Percentiles rank a stretch among this genome's conserved stretches.
Conservation (phyloP, 805 yeast genomes). For the Pichia paraexigua region DNA sequence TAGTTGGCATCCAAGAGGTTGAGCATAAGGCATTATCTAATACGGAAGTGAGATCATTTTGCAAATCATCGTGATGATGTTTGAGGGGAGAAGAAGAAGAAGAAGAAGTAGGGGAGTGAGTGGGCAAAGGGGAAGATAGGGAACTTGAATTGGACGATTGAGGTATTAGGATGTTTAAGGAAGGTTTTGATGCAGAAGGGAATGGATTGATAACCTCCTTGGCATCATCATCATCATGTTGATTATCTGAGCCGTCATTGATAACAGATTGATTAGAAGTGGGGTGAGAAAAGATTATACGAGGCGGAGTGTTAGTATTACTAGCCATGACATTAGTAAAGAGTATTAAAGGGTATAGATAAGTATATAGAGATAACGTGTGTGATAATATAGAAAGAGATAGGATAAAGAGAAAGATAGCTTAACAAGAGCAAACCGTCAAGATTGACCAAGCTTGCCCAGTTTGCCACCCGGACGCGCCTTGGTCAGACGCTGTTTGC, state of each 20-base stretch:
- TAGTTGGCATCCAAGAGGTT: constrained; percentile 8
- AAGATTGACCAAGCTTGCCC: too few species aligned
- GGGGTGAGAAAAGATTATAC: neutral
- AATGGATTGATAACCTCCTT: neutral
- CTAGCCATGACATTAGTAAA: neutral
- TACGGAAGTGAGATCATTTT: constrained; percentile 7
- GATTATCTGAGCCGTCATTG: neutral
- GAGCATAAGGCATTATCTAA: constrained; percentile 9
- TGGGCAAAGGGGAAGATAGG: neutral
- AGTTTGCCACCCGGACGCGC: too few species aligned
- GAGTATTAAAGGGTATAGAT: neutral
- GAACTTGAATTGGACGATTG: neutral
- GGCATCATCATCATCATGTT: neutral
- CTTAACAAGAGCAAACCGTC: too few species aligned
- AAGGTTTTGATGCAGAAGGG: neutral
- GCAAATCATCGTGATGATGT: constrained; percentile 1
- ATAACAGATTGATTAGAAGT: neutral
- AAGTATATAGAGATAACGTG: neutral
- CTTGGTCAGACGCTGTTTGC: too few species aligned
- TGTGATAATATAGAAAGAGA: neutral
- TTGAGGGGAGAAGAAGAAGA: neutral
- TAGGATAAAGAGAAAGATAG: too few species aligned
- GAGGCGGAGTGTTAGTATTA: neutral
- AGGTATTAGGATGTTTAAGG: too few species aligned
- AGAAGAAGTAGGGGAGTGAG: neutral